Evolutionary conservation across 164 flowering plant species (phyloP), one percentile per base, ranked within the genome.

Genomic region (Piper betle): DNA sequence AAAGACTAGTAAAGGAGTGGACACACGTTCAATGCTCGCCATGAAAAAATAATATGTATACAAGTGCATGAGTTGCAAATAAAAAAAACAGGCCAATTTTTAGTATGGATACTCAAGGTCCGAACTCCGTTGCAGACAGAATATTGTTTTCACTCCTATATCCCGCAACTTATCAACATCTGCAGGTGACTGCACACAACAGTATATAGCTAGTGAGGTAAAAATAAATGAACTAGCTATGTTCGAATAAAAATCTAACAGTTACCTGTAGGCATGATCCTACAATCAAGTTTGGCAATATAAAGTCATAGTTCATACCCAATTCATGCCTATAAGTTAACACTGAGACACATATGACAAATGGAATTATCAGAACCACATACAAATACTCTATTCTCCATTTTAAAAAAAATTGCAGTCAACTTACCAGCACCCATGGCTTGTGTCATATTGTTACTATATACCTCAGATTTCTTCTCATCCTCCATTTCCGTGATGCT

Each of bases 321-420:
- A 25, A 25, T 25, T 25, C 33, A 25, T 25, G 33, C 33, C 33
- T 25, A 25, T 25, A 25, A 25, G 33, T 25, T 25, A 25, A 25
- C 33, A 25, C 33, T 25, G 33, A 25, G 33, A 25, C 33, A 25
- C 33, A 25, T 25, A 25, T 25, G 33, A 25, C 33, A 25, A 25
- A 25, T 25, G 33, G 33, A 25, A 25, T 25, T 25, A 25, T 25
- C 33, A 25, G 33, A 25, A 25, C 33, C 33, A 25, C 33, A 87
- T 70, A 97, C 99, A n/a, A 86, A 73, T 69, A 88, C 99, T 69
- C 90, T 97, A 79, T 88, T 82, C 71, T 93, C 90, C 17, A 97
- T 90, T 76, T 90, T 18, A 60, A 63, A 39, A n/a, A 46, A 19
- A 59, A 59, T 13, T 25, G 2, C 33, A 42, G 33, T 19, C 4